Percentiles rank a stretch among this genome's conserved stretches.
These are phyloP conservation scores for Alternaria ethzedia DNA, from an alignment of 2,329 filamentous ascomycete species.

Conservation along the genomic window DNA sequence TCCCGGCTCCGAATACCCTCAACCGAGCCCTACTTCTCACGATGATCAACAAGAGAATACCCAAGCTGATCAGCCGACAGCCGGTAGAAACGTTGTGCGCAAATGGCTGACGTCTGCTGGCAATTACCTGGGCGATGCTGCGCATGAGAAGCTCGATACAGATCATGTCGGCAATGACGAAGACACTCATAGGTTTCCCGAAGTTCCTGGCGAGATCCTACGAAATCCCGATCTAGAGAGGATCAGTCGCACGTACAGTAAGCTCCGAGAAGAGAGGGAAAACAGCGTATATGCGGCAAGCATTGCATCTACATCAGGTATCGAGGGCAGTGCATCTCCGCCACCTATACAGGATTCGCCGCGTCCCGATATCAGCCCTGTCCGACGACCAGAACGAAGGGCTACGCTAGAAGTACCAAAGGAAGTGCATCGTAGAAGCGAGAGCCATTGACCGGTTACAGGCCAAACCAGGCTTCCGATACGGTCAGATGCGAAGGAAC, in stretches of 20 bases:
- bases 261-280: conserved; percentile 48
- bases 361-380: conserved; percentile 18
- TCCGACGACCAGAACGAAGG: conserved; percentile 15
- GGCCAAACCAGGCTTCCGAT: conserved; percentile 38
- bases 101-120: conserved; percentile 52
- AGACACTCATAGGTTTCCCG: conserved; percentile 59
- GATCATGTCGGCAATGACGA: conserved; percentile 57
- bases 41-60: background rate
- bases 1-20: conserved; percentile 3
- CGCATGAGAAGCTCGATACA: conserved; percentile 51
- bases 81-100: conserved; percentile 36
- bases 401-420: conserved; percentile 33
- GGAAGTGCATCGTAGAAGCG: conserved; percentile 19
- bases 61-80: conserved; percentile 14
- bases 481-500: conserved; percentile 33
- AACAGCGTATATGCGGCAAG: conserved; percentile 48
- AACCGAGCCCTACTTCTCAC: conserved; percentile 1
- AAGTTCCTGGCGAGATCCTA: conserved; percentile 60
- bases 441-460: conserved; percentile 20
- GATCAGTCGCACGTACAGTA: conserved; percentile 53
- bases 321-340: conserved; percentile 25
- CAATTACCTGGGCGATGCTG: conserved; percentile 57
- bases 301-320: conserved; percentile 34
- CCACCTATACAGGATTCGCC: conserved; percentile 14
- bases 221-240: conserved; percentile 53